These are phyloP conservation scores for Hypoxylon intermedium DNA, from an alignment of 495 filamentous ascomycete genomes.

Conservation along the genomic window DNA sequence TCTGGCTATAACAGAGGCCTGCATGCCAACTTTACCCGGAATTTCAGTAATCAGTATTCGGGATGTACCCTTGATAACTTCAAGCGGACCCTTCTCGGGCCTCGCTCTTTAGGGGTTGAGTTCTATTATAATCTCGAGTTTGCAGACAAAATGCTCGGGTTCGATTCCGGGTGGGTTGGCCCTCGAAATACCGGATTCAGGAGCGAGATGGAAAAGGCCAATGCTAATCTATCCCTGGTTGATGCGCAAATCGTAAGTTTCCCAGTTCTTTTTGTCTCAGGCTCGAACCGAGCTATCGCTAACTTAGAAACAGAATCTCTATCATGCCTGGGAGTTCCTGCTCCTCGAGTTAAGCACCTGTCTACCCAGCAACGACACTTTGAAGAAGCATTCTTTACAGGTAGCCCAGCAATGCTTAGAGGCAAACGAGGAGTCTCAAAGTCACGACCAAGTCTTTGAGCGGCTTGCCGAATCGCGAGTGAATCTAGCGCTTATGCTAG, in stretches of 20 bases:
- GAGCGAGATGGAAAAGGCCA: constrained; percentile 81
- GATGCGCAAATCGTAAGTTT: constrained; percentile 85
- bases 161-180: constrained; percentile 78
- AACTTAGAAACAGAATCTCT: constrained; percentile 65
- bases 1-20: constrained; percentile 83
- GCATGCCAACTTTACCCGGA: constrained; percentile 81
- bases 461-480: constrained; percentile 72
- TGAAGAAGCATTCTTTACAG: constrained; percentile 68
- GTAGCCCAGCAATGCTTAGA: constrained; percentile 76
- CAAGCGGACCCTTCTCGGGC: constrained; percentile 71
- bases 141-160: constrained; percentile 74
- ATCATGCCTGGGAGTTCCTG: constrained; percentile 88
- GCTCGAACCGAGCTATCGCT: constrained; percentile 21
- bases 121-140: constrained; percentile 84
- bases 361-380: constrained; percentile 63
- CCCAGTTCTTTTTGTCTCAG: not conserved
- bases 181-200: constrained; percentile 71
- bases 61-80: constrained; percentile 75
- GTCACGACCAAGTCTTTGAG: constrained; percentile 75
- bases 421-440: constrained; percentile 69
- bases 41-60: constrained; percentile 78
- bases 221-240: constrained; percentile 87
- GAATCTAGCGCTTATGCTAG: constrained; percentile 76
- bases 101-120: constrained; percentile 67
- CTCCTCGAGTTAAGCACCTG: constrained; percentile 81